Conservation (phyloP, 768 basidiomycete genomes). For the Pulveroboletus sp. region DNA sequence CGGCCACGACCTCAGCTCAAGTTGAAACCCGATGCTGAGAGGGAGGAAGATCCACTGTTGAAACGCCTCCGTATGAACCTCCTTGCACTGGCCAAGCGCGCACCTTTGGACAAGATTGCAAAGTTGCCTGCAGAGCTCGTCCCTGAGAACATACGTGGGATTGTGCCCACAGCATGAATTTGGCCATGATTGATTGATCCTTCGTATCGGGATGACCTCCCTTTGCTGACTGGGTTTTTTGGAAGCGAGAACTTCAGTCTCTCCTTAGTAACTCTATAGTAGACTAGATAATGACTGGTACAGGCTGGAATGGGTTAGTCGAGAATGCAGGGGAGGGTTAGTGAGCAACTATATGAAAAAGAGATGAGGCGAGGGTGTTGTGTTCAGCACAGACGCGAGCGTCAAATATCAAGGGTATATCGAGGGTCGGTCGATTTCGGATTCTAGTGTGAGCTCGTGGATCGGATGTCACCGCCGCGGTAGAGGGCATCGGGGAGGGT, state of each 20-base stretch:
- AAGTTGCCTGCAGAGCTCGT: constrained; percentile 59
- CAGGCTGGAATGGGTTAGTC: constrained; percentile 1
- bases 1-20: not conserved
- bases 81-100: constrained; percentile 71
- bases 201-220: not conserved
- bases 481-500: too few species aligned
- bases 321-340: not conserved
- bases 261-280: constrained; percentile 4
- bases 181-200: not conserved
- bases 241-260: not conserved
- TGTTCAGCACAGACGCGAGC: too few species aligned
- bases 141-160: constrained; percentile 57
- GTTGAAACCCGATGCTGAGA: not conserved
- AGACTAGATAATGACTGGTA: constrained; percentile 14
- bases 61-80: constrained; percentile 66
- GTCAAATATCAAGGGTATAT: too few species aligned
- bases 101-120: constrained; percentile 68
- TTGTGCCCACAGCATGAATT: constrained; percentile 47
- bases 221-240: not conserved
- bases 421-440: too few species aligned
- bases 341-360: not conserved
- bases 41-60: constrained; percentile 45
- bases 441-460: too few species aligned
- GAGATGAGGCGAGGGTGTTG: too few species aligned
- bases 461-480: too few species aligned